Evolutionary conservation across 2,329 filamentous ascomycete species (phyloP), one percentile per base, ranked within the genome.

Genomic region (Fusarium falciforme): DNA sequence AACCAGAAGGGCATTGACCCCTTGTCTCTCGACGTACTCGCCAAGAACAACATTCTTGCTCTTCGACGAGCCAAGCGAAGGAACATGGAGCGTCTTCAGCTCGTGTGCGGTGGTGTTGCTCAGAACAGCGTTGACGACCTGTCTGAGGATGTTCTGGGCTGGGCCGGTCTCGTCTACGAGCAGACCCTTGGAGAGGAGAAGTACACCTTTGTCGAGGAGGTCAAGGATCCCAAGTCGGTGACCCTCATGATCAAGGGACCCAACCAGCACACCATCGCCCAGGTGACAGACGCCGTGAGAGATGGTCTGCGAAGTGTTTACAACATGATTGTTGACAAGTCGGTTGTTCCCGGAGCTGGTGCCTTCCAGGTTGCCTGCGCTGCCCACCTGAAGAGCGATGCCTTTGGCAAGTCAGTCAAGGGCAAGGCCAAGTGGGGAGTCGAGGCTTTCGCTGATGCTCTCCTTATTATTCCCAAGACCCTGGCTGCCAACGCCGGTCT

Each of bases 1-100:
- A 99, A 99, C 88, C 96, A 99, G 85, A 99, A 99, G 89, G 96
- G 96, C 72, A 99, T 99, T 78, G 96, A 99, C 82, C 96, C 96
- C 25, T 88, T 99, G 71, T 98, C 95, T 63, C 89, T 99, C 76
- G 96, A 99, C 79, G 95, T 99, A 14, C 87, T 99, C 67, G 95
- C 96, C 75, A 99, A 99, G 91, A 98, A 99, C 82, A 95, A 95
- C 76, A 99, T 99, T 79, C 91, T 98, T 75, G 96, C 96, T 62
- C 90, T 99, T 72, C 92, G 96, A 79, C 90, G 96, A 82, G 96
- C 96, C 44, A 99, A 99, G 92, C 90, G 96, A 84, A 93, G 96
- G 82, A 99, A 99, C 87, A 99, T 99, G 96, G 96, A 99, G 88
- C 92, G 96, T 79, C 87, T 99, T 76, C 96, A 99, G 85, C 91